Percentiles rank a stretch among this genome's conserved stretches.
Conservation (phyloP, 495 filamentous ascomycete species). For the Aspergillus heteromorphus region DNA sequence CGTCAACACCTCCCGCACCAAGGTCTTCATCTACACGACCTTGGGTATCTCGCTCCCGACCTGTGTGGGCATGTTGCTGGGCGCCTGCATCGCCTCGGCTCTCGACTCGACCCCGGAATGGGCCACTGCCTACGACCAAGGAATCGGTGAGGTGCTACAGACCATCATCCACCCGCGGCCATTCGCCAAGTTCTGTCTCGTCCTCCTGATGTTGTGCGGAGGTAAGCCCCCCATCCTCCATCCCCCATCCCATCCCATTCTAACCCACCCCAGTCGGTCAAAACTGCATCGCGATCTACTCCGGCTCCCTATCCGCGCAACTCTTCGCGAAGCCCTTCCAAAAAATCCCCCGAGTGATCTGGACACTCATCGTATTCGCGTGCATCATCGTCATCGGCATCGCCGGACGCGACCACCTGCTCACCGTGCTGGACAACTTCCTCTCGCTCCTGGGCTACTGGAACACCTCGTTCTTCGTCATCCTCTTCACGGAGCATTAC, state of each 20-base stretch:
- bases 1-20: slow-evolving; percentile 40
- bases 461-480: slow-evolving; percentile 52
- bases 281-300: slow-evolving; percentile 42
- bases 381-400: slow-evolving; percentile 37
- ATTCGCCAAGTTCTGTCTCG: slow-evolving; percentile 55
- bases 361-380: slow-evolving; percentile 36
- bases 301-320: slow-evolving; percentile 35
- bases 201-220: slow-evolving; percentile 48
- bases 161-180: slow-evolving; percentile 49
- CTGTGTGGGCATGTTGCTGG: slow-evolving; percentile 50
- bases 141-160: slow-evolving; percentile 56
- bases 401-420: slow-evolving; percentile 34
- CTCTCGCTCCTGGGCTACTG: slow-evolving; percentile 56
- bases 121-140: slow-evolving; percentile 42
- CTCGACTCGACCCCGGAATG: slow-evolving; percentile 44
- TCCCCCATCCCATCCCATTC: background rate
- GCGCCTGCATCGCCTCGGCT: slow-evolving; percentile 48
- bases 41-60: slow-evolving; percentile 48
- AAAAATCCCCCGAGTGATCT: slow-evolving; percentile 37
- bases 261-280: slow-evolving; percentile 19
- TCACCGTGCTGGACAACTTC: slow-evolving; percentile 46
- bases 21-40: slow-evolving; percentile 47
- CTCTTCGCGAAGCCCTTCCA: slow-evolving; percentile 36
- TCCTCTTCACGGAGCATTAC: slow-evolving; percentile 56
- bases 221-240: slow-evolving; percentile 15